A percentile compares a stretch with the other conserved stretches of the same genome.
Evolutionary conservation across 1,284 basidiomycete species (phyloP).

Genomic region (Trichosporon inkin): DNA sequence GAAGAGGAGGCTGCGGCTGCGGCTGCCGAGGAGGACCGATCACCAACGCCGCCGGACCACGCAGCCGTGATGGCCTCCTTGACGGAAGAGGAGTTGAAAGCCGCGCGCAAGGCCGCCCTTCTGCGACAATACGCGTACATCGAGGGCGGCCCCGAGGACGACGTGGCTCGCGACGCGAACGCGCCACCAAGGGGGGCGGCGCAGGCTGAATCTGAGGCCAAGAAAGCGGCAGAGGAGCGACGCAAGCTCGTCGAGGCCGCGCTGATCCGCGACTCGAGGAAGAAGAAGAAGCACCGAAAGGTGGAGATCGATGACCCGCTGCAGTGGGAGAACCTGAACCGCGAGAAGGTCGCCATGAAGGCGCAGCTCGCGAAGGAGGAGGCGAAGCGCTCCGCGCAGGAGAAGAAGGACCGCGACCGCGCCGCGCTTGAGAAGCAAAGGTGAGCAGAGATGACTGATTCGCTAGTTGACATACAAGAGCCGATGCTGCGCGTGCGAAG

Average conservation of each 20-base stretch:
- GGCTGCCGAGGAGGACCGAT: neutral
- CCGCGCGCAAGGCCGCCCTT: conserved; percentile 38
- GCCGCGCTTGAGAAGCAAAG: conserved; percentile 49
- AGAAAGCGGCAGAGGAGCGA: conserved; percentile 43
- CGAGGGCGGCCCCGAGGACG: conserved; percentile 34
- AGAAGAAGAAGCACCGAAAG: conserved; percentile 47
- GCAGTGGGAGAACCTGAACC: conserved; percentile 42
- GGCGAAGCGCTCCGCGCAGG: conserved; percentile 34
- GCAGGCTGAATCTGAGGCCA: conserved; percentile 35
- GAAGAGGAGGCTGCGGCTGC: conserved; percentile 22
- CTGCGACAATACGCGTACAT: conserved; percentile 49
- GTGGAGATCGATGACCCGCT: conserved; percentile 39
- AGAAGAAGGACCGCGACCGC: conserved; percentile 43
- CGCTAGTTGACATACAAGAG: conserved; percentile 24
- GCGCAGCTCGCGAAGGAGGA: conserved; percentile 43
- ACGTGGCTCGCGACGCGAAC: conserved; percentile 14
- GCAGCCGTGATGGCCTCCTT: conserved; percentile 34
- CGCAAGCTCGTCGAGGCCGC: conserved; percentile 41
- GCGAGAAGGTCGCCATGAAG: conserved; percentile 42
- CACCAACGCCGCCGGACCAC: conserved; percentile 18
- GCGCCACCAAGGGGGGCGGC: conserved; percentile 29
- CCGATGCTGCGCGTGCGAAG: conserved; percentile 48
- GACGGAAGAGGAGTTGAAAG: conserved; percentile 44
- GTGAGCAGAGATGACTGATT: conserved; percentile 24
- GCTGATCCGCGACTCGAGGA: conserved; percentile 40